Evolutionary conservation across 2,329 filamentous ascomycete species (phyloP), one percentile per base, ranked within the genome.

Genomic region (Davidsoniella australis): DNA sequence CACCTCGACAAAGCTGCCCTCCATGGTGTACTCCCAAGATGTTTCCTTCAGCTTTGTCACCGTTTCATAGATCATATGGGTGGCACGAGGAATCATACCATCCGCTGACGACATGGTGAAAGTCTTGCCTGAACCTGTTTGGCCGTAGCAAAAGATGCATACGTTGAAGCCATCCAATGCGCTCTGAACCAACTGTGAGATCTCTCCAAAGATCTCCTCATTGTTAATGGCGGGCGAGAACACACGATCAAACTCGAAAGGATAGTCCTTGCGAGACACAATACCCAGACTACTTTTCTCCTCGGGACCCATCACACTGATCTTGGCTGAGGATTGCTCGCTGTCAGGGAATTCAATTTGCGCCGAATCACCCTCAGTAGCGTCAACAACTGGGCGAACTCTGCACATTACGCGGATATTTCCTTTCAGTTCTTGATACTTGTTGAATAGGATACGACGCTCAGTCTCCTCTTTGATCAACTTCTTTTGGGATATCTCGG

Each of bases 341-440:
- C 47, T 40, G 36, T 96, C 69, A 0, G 89, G 87, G 56, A 85
- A 94, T 2, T 75, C 71, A 55, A 96, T 84, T 46, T 76, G 75
- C 2, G 89, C 86, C 10, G 76, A 70, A 20, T 78, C 71, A 5
- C 79, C 78, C 51, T 83, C 80, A 0, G 67, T 63, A 0, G 63
- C 57, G 20, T 69, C 69, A 18, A 83, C 68, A 0, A 81, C 69
- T 1, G 91, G 91, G 39, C 93, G 81, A 24, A 96, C 89, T 61
- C 91, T 80, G 60, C 89, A 96, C 77, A 98, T 98, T 56, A 98
- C 91, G 17, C 91, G 82, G 59, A 98, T 98, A 61, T 98, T 98
- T 58, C 91, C 91, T 63, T 94, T 95, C 53, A 98, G 75, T 60
- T 98, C 91, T 62, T 98, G 87, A 43, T 98, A 89, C 62, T 94